phyloP scores from a whole-genome alignment of 352 stramenopile genomes.

The Phytopythium kandeliae region DNA sequence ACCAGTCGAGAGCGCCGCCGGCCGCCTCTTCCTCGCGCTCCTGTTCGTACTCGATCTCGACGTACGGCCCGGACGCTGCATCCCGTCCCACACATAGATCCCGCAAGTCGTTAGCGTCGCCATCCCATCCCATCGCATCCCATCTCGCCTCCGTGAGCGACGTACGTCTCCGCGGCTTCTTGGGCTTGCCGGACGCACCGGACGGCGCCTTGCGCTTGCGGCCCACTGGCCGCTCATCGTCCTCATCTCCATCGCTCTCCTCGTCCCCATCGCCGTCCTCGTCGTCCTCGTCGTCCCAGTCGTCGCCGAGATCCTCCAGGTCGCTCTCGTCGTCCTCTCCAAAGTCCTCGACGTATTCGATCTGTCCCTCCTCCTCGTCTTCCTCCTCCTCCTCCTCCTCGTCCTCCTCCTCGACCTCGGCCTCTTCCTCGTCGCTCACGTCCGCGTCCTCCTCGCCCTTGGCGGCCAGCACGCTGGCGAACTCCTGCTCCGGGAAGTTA shows the following conservation, averaged over 20 bases:
- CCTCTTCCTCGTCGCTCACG: conserved; percentile 82
- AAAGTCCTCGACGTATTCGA: conserved; percentile 71
- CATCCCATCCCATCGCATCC: no score
- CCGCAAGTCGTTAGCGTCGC: not conserved
- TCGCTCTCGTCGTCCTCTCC: conserved; percentile 53
- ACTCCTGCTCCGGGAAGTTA: conserved; percentile 96
- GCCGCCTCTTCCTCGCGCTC: conserved; percentile 56
- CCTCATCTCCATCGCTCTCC: conserved; percentile 33
- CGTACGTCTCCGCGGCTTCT: conserved; percentile 70
- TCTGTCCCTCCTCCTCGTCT: conserved; percentile 55
- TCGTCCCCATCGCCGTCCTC: conserved; percentile 46
- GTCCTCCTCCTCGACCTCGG: conserved; percentile 54
- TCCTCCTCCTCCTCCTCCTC: conserved; percentile 66
- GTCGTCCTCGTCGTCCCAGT: conserved; percentile 25
- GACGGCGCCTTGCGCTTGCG: conserved; percentile 67
- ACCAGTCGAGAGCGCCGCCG: conserved; percentile 45
- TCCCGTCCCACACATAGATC: not conserved
- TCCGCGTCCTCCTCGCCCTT: conserved; percentile 90
- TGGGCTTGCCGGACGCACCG: conserved; percentile 32
- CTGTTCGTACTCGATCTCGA: conserved; percentile 87
- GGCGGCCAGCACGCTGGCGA: conserved; percentile 82
- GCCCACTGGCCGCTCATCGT: conserved; percentile 28
- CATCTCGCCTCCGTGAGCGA: not conserved
- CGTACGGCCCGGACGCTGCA: conserved; percentile 52
- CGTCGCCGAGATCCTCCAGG: conserved; percentile 17